Evolutionary conservation across 371 early-diverging fungal genomes (phyloP), one percentile per base, ranked within the genome.

Genomic region (Lichtheimia corymbifera): DNA sequence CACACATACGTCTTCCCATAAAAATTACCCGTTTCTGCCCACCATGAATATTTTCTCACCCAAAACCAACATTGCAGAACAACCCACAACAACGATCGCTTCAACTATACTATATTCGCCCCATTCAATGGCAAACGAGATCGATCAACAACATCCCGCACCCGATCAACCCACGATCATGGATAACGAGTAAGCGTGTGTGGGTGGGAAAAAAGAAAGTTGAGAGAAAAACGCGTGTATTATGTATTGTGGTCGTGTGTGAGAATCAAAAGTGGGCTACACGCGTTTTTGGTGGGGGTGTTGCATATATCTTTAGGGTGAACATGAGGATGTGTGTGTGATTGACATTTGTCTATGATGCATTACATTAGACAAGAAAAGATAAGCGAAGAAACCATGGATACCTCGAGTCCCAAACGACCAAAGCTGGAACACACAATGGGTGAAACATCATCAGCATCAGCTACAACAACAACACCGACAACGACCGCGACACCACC

Each of bases 61-160:
- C 47, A 47, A 22, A 1, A 47, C 47, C n/a, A 18, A 47, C 47
- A 47, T 22, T 22, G n/a, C 47, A 18, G 18, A n/a, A 47, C 22
- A n/a, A 22, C 47, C 47, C 17, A 47, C 25, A 14, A 15, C 53
- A 53, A 53, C 28, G 40, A 14, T 28, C 49, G 30, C 45, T 49
- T 35, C 18, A 20, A n/a, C 42, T 30, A n/a, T 40, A 40, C 51
- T 50, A 30, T 25, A 28, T 14, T 59, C 17, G 17, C 52, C 49
- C 17, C 18, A 30, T n/a, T 11, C 24, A 22, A 61, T 61, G 62
- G 62, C 62, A 22, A 61, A 61, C 62, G 62, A 52, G 45, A 61
- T 61, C 43, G 62, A 61, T 47, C 62, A 55, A 22, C 62, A 45
- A 54, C 50, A 49, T 18, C 35, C 30, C 24, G 25, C 62, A 5